Evolutionary conservation across 2,329 filamentous ascomycete species (phyloP), one percentile per base, ranked within the genome.

Genomic region (Neofusicoccum ribis): DNA sequence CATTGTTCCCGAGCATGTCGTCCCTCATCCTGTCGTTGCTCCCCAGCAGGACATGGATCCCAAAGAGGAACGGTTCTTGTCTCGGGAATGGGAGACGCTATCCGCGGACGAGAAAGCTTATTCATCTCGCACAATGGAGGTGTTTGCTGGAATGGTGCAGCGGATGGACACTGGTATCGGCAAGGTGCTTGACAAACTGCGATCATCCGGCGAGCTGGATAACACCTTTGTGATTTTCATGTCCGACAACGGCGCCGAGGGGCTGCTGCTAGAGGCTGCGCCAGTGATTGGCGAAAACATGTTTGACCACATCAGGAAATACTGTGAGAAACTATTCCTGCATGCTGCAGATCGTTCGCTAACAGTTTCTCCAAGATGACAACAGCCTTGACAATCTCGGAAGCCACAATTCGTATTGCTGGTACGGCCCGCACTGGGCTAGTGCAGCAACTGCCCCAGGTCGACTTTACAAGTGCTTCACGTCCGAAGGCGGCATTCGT

Each of bases 151-250:
- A 3, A 77, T 78, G 76, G 73, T 78, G 2, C 69, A 75, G 37
- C 68, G 69, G 3, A 76, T 78, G 60, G 77, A 78, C 64, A 54
- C 59, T 4, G 70, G 74, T 20, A 70, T 79, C 47, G 76, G 76
- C 14, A 69, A 71, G n/a, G 72, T 77, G 1, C 44, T 78, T 2
- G 67, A 70, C 14, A 69, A 76, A 44, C 69, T 78, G 12, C 67
- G 70, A 43, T 58, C 70, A 11, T 74, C 67, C 3, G 70, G 69
- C 3, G 75, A 78, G 63, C 69, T 74, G 9, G 76, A 78, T 56
- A 74, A 78, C 64, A 78, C 76, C 1, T 70, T 78, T 54, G 68
- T 78, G n/a, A 59, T 77, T 8, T 78, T 78, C 69, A 77, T 78
- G 75, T 75, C 72, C 41, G 76, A 78, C 66, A 78, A 78, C 44